Conservation (phyloP, 2,329 filamentous ascomycete species). For the Clarireedia monteithiana region DNA sequence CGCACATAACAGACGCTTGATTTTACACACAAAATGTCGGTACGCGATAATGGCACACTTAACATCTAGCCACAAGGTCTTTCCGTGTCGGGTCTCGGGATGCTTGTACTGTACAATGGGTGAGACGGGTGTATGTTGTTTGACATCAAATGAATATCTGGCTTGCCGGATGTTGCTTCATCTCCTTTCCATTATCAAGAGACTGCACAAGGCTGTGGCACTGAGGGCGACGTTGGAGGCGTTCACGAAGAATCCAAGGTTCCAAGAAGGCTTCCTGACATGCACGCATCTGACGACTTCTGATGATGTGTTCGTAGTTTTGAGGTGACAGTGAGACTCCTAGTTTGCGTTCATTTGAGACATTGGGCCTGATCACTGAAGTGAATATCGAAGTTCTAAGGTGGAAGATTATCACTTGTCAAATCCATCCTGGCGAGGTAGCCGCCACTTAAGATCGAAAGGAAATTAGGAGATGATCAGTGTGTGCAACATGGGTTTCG, state of each 20-base stretch:
- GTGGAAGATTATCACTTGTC: slow-evolving; percentile 6
- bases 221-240: too few relatives aligned
- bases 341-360: slow-evolving; percentile 2
- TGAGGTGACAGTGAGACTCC: slow-evolving; percentile 1
- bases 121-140: slow-evolving; percentile 5
- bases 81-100: slow-evolving; percentile 4
- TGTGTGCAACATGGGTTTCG: slow-evolving; percentile 4
- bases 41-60: not conserved
- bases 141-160: slow-evolving; percentile 2
- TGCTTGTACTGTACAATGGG: not conserved
- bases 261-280: slow-evolving; percentile 1
- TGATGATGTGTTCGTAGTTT: slow-evolving; percentile 5
- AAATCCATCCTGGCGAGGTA: not conserved
- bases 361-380: slow-evolving; percentile 1
- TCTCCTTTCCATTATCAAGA: not conserved
- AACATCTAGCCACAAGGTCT: slow-evolving; percentile 1
- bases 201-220: not conserved
- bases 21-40: not conserved
- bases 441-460: slow-evolving; percentile 3
- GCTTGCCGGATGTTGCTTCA: slow-evolving; percentile 5
- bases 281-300: slow-evolving; percentile 1
- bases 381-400: not conserved
- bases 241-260: not conserved
- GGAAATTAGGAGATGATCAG: slow-evolving; percentile 1
- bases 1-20: too few relatives aligned